These are phyloP conservation scores for Taxawa tesnikishii DNA, from an alignment of 2,329 filamentous ascomycete genomes.

Conservation along the genomic window DNA sequence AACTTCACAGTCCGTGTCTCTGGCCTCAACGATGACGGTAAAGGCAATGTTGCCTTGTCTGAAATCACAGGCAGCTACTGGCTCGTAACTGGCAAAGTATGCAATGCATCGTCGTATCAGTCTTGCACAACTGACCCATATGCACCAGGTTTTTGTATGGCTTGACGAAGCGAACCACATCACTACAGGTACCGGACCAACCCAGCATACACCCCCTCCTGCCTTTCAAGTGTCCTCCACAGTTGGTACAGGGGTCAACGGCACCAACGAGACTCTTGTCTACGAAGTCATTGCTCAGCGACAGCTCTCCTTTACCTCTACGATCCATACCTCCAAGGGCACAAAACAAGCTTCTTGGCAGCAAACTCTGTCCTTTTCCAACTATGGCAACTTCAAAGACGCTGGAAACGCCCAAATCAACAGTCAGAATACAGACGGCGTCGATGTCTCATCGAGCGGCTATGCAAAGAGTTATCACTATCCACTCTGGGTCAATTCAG, in stretches of 20 bases:
- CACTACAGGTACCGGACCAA: slow-evolving; percentile 36
- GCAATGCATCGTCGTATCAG: too few species aligned
- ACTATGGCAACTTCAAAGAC: slow-evolving; percentile 42
- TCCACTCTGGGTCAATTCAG: slow-evolving; percentile 47
- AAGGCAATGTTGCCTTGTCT: slow-evolving; percentile 36
- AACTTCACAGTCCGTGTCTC: slow-evolving; percentile 56
- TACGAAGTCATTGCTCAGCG: slow-evolving; percentile 48
- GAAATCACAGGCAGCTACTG: slow-evolving; percentile 53
- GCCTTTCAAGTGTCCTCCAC: slow-evolving; percentile 38
- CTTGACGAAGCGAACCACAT: slow-evolving; percentile 38
- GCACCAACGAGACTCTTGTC: slow-evolving; percentile 40
- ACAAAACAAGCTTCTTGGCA: slow-evolving; percentile 38
- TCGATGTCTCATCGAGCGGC: slow-evolving; percentile 24
- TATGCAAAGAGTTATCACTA: slow-evolving; percentile 41
- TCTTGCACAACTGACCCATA: too few species aligned
- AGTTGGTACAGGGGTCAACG: slow-evolving; percentile 34
- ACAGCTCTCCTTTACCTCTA: slow-evolving; percentile 40
- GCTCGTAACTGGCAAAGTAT: slow-evolving; percentile 61
- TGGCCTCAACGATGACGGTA: slow-evolving; percentile 48
- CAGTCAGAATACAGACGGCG: slow-evolving; percentile 38
- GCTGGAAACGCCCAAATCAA: slow-evolving; percentile 43
- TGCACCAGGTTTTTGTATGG: slow-evolving; percentile 59
- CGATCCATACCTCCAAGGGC: slow-evolving; percentile 37
- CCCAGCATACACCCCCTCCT: slow-evolving; percentile 27
- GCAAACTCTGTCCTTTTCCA: slow-evolving; percentile 45